phyloP scores from a whole-genome alignment of 2,329 filamentous ascomycete genomes.

The Aureobasidium sp. region DNA sequence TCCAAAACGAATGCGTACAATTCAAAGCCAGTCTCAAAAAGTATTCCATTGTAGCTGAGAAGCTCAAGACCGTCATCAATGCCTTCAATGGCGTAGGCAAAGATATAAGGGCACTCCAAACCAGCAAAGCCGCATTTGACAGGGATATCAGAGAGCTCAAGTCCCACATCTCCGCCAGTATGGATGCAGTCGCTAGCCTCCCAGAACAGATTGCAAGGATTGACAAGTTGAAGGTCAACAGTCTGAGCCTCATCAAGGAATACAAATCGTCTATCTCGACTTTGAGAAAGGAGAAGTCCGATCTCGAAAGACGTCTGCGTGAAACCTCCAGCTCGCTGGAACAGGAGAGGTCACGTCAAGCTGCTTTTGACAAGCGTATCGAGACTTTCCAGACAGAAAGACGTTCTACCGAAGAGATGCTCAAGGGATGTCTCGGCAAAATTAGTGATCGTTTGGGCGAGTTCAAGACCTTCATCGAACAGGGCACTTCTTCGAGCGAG shows the following conservation, averaged over 20 bases:
- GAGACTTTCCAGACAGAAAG: background rate
- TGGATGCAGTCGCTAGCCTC: background rate
- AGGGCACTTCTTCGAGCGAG: background rate
- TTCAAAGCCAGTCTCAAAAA: background rate
- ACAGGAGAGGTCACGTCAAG: background rate
- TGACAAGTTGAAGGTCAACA: background rate
- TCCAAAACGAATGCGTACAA: background rate
- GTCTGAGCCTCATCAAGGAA: background rate
- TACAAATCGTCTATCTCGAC: background rate
- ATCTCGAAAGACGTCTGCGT: background rate
- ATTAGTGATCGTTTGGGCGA: background rate
- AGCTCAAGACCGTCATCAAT: background rate
- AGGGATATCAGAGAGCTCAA: background rate
- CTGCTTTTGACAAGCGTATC: background rate
- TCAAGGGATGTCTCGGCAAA: background rate
- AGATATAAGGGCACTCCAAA: background rate
- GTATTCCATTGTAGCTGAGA: background rate
- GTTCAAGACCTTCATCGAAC: background rate
- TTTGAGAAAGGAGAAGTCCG: background rate
- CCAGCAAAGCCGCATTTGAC: background rate
- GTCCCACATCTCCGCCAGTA: background rate
- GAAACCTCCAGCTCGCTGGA: background rate
- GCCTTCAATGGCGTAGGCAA: background rate
- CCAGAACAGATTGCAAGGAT: background rate
- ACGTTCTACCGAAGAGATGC: background rate